Base-by-base conservation (phyloP, 75 land plant genomes). In the Pseudotsuga menziesii region DNA sequence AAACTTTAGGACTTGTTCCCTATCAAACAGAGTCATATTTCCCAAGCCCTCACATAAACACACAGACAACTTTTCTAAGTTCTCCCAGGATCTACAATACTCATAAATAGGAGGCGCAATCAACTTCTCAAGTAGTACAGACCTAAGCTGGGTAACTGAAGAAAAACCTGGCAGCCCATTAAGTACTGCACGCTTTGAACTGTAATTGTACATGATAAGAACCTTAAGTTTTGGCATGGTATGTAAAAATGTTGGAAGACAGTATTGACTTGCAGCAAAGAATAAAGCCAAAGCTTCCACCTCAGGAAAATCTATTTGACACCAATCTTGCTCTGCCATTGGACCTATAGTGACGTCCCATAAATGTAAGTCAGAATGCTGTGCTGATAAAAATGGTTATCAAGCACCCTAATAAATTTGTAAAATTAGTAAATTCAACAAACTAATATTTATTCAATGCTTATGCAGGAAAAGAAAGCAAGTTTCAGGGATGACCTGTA, bases 271-370 rank as follows among this genome's bases (percentile, higher is more conserved):
- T 4, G 90, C 82, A 8, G 83, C 72, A 39, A 88, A 85, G 71
- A 82, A 83, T 12, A 88, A 70, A 15, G 88, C 73, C 62, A 90
- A 86, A 23, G 86, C 88, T 77, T 90, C 88, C 32, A 88, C 81
- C 36, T 85, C 82, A 4, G 86, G 89, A 55, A 85, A 85, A 3
- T 80, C 41, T 86, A 90, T 88, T 0, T 67, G 54, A 12, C 62
- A 82, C 92, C 92, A 90, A 52, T 88, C 84, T 66, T 81, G 78
- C 61, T 80, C 81, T 32, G 56, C 75, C 89, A 90, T 90, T 36
- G 83, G 85, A 57, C 89, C 92, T 88, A 61, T 5, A 57, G 61
- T 4, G 83, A 77, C 4, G 41, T 39, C 41, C 41, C 41, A 39
- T 3, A 39, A 39, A 39, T 39, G 41, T 39, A 39, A 39, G 41